Percentiles rank a stretch among this genome's conserved stretches.
phyloP scores from a whole-genome alignment of 495 filamentous ascomycete species.

The Pyrenopolyporus hunteri region DNA sequence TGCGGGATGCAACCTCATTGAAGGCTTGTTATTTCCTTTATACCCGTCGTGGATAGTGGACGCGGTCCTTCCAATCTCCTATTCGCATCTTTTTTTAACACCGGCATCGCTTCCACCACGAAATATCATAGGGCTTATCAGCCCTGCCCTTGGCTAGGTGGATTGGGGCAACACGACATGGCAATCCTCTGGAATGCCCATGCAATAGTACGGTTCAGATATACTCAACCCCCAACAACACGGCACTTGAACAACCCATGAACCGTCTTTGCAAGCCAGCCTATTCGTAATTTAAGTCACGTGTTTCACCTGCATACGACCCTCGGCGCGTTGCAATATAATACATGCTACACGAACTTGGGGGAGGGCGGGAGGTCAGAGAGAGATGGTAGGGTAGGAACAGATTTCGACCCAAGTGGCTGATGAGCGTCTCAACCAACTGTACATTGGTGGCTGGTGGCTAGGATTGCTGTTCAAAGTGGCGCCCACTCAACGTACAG shows the following conservation, averaged over 20 bases:
- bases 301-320: constrained; percentile 35
- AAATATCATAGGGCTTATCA: constrained; percentile 29
- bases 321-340: constrained; percentile 31
- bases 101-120: constrained; percentile 16
- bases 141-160: constrained; percentile 27
- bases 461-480: constrained; percentile 4
- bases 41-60: constrained; percentile 36
- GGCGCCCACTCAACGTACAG: too few relatives aligned
- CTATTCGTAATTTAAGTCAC: constrained; percentile 29
- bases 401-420: constrained; percentile 16
- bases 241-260: constrained; percentile 27
- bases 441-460: constrained; percentile 5
- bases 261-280: constrained; percentile 5
- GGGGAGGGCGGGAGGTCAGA: constrained; percentile 3
- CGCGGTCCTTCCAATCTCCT: constrained; percentile 11
- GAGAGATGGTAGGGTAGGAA: constrained; percentile 1
- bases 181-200: constrained; percentile 29
- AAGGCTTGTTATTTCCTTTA: constrained; percentile 38
- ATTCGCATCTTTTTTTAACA: constrained; percentile 34
- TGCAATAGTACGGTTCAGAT: constrained; percentile 29
- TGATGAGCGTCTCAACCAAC: constrained; percentile 8
- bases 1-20: constrained; percentile 35
- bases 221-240: constrained; percentile 25
- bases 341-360: constrained; percentile 13
- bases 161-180: constrained; percentile 27